A percentile compares a stretch with the other conserved stretches of the same genome.
Conservation (phyloP, 305 asterid genomes). For the Fraxinus velutina region DNA sequence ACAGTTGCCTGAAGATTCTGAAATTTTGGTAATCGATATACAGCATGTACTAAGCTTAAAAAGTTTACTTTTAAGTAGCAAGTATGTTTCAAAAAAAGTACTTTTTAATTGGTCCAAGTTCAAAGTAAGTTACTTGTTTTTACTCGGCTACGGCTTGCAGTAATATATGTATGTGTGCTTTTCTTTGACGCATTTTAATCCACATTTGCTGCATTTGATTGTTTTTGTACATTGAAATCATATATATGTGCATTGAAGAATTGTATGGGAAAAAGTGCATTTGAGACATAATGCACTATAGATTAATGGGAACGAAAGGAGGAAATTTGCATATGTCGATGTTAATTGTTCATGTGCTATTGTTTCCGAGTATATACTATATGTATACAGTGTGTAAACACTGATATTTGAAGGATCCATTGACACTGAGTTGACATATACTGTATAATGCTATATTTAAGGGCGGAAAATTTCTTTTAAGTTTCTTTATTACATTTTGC, state of each 20-base stretch:
- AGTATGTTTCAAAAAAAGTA: not conserved
- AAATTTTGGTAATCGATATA: slow-evolving; percentile 56
- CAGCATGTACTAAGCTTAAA: not conserved
- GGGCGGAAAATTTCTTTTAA: not conserved
- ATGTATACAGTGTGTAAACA: not conserved
- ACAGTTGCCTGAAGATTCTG: slow-evolving; percentile 86
- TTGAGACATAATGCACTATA: not conserved
- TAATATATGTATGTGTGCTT: not conserved
- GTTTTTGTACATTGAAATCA: not conserved
- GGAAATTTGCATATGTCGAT: not conserved
- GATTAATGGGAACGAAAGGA: not conserved
- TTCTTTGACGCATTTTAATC: not conserved
- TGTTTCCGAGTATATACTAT: not conserved
- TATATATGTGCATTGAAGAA: not conserved
- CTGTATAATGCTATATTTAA: not conserved
- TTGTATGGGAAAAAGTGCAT: not conserved
- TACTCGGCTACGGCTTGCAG: not conserved
- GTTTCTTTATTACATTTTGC: slow-evolving; percentile 25
- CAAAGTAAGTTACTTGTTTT: not conserved
- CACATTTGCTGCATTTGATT: not conserved
- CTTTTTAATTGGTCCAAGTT: not conserved
- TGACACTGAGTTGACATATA: not conserved
- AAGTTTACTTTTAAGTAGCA: not conserved
- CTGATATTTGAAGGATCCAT: not conserved
- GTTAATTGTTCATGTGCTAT: not conserved